Base-by-base conservation (phyloP, 441 rosid genomes). In the Raphanus hybrid region DNA sequence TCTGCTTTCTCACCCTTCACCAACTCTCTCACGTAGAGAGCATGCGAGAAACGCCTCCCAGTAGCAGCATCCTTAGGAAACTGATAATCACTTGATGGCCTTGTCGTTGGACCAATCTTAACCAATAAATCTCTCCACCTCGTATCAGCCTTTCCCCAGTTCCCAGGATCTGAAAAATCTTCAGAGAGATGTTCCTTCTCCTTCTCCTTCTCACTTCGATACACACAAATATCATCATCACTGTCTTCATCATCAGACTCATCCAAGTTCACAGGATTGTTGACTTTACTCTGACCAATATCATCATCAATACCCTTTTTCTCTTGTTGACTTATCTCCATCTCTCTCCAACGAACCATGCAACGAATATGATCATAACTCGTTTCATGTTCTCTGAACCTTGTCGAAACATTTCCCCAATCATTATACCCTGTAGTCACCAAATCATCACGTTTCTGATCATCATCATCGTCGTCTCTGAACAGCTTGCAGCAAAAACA, bases 111-210 rank as follows among this genome's bases (percentile, higher is more conserved):
- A 23, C 70, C 37, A 5, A 20, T 43, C 1, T 1, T 6, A 66
- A 66, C 70, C 35, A 66, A 23, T n/a, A 43, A 43, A 12, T 66
- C 70, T 66, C 70, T 43, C 70, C n/a, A 20, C n/a, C n/a, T 66
- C 2, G 18, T 23, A 45, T 43, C 55, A 7, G 43, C 11, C 6
- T 66, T 43, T 66, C 57, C 35, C 70, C 70, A 66, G 2, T 43
- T 66, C 18, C 57, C 57, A 3, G 70, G 57, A 43, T 66, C 70
- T 12, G 55, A 43, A 3, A 66, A 5, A 66, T 66, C 70, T 12
- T 10, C 69, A 41, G 69, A 5, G 10, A 41, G 1, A 6, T 65
- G 55, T 65, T 37, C 69, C 34, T 65, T 65, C 6, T 41, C 34
- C 6, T 52, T 23, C 26, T 23, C 0, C 26, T 23, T 23, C 26